Conservation (phyloP, 495 filamentous ascomycete genomes). For the Paragyromitra xinjiangensis region DNA sequence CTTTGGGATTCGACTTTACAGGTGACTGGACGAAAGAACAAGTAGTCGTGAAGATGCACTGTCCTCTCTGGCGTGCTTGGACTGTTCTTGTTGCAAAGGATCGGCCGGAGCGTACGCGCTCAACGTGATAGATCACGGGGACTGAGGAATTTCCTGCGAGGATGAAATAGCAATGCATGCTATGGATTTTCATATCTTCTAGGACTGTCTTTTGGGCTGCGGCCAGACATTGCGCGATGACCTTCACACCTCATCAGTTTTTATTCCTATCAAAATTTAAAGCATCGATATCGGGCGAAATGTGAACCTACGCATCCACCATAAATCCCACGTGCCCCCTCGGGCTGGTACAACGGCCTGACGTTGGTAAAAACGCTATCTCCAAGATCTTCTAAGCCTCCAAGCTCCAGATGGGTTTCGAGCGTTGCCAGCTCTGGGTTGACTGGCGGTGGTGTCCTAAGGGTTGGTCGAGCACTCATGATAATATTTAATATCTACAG, state of each 20-base stretch:
- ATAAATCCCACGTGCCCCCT: conserved; percentile 89
- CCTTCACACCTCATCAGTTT: conserved; percentile 35
- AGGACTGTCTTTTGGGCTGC: conserved; percentile 89
- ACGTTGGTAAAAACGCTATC: conserved; percentile 96
- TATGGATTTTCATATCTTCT: conserved; percentile 80
- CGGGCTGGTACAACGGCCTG: conserved; percentile 86
- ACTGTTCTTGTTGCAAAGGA: conserved; percentile 95
- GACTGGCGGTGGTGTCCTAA: conserved; percentile 77
- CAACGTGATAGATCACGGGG: conserved; percentile 91
- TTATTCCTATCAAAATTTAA: background rate
- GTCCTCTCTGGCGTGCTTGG: conserved; percentile 88
- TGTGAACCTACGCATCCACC: conserved; percentile 71
- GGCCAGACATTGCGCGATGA: conserved; percentile 89
- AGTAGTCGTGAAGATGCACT: conserved; percentile 92
- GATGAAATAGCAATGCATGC: conserved; percentile 99
- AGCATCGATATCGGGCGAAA: background rate
- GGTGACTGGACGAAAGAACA: conserved; percentile 76
- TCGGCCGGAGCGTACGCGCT: conserved; percentile 87
- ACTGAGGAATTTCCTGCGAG: conserved; percentile 84
- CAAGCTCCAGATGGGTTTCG: conserved; percentile 88
- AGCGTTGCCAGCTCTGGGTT: conserved; percentile 79
- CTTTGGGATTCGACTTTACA: conserved; percentile 62
- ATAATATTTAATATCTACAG: background rate
- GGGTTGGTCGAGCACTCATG: conserved; percentile 63
- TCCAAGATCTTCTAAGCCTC: conserved; percentile 78